These are phyloP conservation scores for Stagonosporopsis rhizophila DNA, from an alignment of 2,329 filamentous ascomycete species.

Conservation along the genomic window DNA sequence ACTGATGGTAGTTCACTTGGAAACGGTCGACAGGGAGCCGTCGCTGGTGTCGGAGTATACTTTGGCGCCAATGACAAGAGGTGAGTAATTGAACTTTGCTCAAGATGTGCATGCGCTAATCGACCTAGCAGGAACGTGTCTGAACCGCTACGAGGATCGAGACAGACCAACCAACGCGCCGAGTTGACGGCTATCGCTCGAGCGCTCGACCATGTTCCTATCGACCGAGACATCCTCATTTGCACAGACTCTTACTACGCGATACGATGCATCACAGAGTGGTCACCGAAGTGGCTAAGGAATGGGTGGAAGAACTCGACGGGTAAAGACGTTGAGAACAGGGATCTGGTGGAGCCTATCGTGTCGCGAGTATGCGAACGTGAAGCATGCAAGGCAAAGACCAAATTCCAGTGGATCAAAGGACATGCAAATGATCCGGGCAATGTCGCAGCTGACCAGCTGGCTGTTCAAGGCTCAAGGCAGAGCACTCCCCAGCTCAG, in stretches of 20 bases:
- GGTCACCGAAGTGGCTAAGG: conserved; percentile 78
- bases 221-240: conserved; percentile 74
- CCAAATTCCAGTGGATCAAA: conserved; percentile 86
- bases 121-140: conserved; percentile 68
- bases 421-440: conserved; percentile 77
- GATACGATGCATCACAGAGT: conserved; percentile 86
- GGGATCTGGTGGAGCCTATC: conserved; percentile 79
- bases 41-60: conserved; percentile 69
- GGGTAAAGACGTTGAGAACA: conserved; percentile 80
- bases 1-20: conserved; percentile 68
- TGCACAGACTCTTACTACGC: conserved; percentile 89
- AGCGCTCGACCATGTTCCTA: conserved; percentile 77
- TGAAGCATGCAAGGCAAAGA: conserved; percentile 60
- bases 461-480: conserved; percentile 30
- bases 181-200: conserved; percentile 88
- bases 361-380: conserved; percentile 74
- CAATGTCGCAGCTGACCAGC: conserved; percentile 77
- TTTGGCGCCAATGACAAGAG: conserved; percentile 66
- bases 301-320: conserved; percentile 79
- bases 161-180: conserved; percentile 95
- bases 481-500: conserved; percentile 25
- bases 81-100: conserved; percentile 46
- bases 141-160: conserved; percentile 74
- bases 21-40: conserved; percentile 63
- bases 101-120: conserved; percentile 3